Evolutionary conservation across 805 yeast genomes (phyloP).

Genomic region (Saturnispora sanitii): DNA sequence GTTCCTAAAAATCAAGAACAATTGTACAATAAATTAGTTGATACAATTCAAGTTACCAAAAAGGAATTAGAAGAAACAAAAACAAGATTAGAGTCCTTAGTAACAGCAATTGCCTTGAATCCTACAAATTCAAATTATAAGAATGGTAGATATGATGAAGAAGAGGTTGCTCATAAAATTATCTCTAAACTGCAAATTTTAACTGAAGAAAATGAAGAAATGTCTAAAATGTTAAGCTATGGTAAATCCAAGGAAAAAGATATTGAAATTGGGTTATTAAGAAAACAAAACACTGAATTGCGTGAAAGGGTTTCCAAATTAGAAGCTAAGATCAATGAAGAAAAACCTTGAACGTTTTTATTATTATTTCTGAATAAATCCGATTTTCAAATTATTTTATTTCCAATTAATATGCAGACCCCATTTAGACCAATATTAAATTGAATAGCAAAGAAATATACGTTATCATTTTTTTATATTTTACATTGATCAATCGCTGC

Average conservation of each 20-base stretch:
- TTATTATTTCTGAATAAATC: neutral
- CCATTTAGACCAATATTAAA: no score
- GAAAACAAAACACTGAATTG: constrained; percentile 40
- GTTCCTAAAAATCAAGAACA: constrained; percentile 28
- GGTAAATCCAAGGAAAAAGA: constrained; percentile 68
- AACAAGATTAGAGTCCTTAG: constrained; percentile 48
- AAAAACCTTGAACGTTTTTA: constrained; percentile 2
- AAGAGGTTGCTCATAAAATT: constrained; percentile 66
- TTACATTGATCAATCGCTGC: no score
- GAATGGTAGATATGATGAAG: constrained; percentile 59
- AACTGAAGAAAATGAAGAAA: constrained; percentile 58
- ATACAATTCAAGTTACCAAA: constrained; percentile 22
- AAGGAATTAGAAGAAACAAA: constrained; percentile 54
- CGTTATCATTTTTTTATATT: neutral
- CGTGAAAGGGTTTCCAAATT: constrained; percentile 26
- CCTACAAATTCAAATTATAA: constrained; percentile 38
- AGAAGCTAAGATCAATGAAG: constrained; percentile 19
- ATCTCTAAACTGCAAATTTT: constrained; percentile 50
- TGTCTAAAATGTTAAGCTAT: constrained; percentile 60
- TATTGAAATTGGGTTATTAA: constrained; percentile 55
- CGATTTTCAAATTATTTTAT: neutral
- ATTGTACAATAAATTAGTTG: constrained; percentile 23
- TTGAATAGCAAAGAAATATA: no score
- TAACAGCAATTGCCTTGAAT: constrained; percentile 44
- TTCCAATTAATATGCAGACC: neutral